Evolutionary conservation across 805 yeast genomes (phyloP).

Genomic region (Metschnikowia sp.): DNA sequence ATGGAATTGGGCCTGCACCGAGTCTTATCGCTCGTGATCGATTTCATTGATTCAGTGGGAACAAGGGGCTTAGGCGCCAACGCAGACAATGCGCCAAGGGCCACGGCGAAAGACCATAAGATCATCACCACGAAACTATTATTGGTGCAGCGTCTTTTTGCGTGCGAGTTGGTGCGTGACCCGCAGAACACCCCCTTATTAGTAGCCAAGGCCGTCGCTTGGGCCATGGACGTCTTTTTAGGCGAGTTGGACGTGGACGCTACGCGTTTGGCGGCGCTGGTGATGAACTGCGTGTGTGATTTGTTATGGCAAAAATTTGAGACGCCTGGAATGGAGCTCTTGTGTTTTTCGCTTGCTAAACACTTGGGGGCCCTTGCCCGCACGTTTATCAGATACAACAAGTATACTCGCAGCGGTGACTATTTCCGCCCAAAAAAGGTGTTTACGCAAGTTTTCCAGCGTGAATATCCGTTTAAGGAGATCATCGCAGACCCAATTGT

Average conservation of each 20-base stretch:
- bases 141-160: slow-evolving; percentile 54
- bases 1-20: slow-evolving; percentile 35
- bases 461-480: slow-evolving; percentile 58
- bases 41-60: slow-evolving; percentile 53
- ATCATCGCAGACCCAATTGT: slow-evolving; percentile 71
- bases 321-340: slow-evolving; percentile 25
- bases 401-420: slow-evolving; percentile 44
- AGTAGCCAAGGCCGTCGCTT: slow-evolving; percentile 45
- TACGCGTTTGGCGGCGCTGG: slow-evolving; percentile 59
- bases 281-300: slow-evolving; percentile 49
- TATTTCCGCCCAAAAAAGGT: slow-evolving; percentile 57
- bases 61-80: slow-evolving; percentile 52
- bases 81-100: slow-evolving; percentile 28
- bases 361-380: slow-evolving; percentile 52
- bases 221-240: slow-evolving; percentile 57
- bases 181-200: slow-evolving; percentile 29
- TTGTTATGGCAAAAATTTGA: slow-evolving; percentile 33
- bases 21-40: slow-evolving; percentile 40
- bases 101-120: slow-evolving; percentile 48
- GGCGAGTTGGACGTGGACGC: slow-evolving; percentile 55
- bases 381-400: slow-evolving; percentile 51
- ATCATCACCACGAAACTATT: slow-evolving; percentile 56
- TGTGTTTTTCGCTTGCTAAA: slow-evolving; percentile 49
- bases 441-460: slow-evolving; percentile 69
- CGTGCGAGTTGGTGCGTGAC: slow-evolving; percentile 32